Evolutionary conservation across 2,329 filamentous ascomycete genomes (phyloP).

Genomic region (Colletotrichum gloeosporioides): DNA sequence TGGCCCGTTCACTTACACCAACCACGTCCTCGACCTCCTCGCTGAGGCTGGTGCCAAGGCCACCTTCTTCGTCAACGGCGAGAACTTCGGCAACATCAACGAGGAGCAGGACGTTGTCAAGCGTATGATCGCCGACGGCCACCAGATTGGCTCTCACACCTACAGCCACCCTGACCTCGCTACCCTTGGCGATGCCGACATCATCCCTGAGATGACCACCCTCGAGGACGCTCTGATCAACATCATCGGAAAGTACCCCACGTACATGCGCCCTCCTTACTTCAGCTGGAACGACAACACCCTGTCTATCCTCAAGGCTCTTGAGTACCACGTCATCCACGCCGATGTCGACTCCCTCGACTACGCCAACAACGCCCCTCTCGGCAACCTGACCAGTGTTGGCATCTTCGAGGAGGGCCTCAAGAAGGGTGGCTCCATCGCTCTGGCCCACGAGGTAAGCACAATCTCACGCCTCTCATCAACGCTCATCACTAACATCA

Average conservation of each 20-base stretch:
- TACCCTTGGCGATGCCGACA: slow-evolving; percentile 34
- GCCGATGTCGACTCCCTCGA: slow-evolving; percentile 33
- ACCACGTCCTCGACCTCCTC: slow-evolving; percentile 43
- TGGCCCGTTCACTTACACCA: slow-evolving; percentile 48
- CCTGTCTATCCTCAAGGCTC: slow-evolving; percentile 17
- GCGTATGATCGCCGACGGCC: slow-evolving; percentile 46
- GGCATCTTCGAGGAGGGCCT: slow-evolving; percentile 38
- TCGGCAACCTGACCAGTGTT: slow-evolving; percentile 35
- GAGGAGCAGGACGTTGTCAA: slow-evolving; percentile 46
- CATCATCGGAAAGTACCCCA: slow-evolving; percentile 46
- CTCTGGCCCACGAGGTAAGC: slow-evolving; percentile 49
- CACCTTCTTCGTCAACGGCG: slow-evolving; percentile 48
- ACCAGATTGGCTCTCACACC: slow-evolving; percentile 44
- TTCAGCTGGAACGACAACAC: slow-evolving; percentile 27
- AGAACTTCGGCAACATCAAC: slow-evolving; percentile 42
- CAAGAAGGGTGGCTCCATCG: slow-evolving; percentile 31
- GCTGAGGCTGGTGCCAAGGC: slow-evolving; percentile 35
- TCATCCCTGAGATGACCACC: slow-evolving; percentile 44
- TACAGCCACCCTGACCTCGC: slow-evolving; percentile 52
- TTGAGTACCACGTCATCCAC: slow-evolving; percentile 17
- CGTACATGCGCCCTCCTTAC: slow-evolving; percentile 51
- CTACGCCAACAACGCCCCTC: slow-evolving; percentile 24
- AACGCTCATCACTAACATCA: slow-evolving; percentile 38
- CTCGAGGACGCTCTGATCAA: slow-evolving; percentile 51
- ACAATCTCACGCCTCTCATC: slow-evolving; percentile 39